Percentiles rank a stretch among this genome's conserved stretches.
Conservation (phyloP, 192 early-diverging fungal genomes). For the Borealophlyctis nickersoniae region DNA sequence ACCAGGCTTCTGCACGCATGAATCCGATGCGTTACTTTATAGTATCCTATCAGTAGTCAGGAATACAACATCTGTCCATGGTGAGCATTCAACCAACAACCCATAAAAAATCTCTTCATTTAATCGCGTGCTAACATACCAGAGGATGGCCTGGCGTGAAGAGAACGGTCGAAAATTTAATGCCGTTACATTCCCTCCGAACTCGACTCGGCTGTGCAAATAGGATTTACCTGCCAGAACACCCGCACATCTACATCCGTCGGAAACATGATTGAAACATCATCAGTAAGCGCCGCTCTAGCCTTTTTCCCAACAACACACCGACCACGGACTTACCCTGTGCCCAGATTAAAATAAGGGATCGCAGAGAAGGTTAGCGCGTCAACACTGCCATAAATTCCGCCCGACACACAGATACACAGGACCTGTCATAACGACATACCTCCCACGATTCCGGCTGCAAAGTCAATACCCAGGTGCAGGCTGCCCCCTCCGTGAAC, state of each 20-base stretch:
- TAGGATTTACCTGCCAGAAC: no score
- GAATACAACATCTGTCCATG: no score
- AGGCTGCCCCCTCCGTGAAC: slow-evolving; percentile 22
- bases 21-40: slow-evolving; percentile 31
- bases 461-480: slow-evolving; percentile 25
- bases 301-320: not conserved
- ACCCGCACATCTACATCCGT: slow-evolving; percentile 33
- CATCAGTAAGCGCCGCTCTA: not conserved
- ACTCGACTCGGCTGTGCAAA: no score
- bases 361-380: not conserved
- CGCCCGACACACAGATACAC: not conserved
- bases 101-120: not conserved
- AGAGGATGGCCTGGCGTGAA: slow-evolving; percentile 54
- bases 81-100: not conserved
- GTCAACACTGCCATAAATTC: not conserved
- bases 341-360: not conserved
- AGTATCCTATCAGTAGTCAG: slow-evolving; percentile 52
- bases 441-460: slow-evolving; percentile 37
- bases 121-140: slow-evolving; percentile 22
- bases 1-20: no score
- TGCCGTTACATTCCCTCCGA: no score
- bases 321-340: no score
- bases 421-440: not conserved
- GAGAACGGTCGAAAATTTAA: no score
- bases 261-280: not conserved